phyloP scores from a whole-genome alignment of 2,329 filamentous ascomycete species.

The Monilinia fructicola region DNA sequence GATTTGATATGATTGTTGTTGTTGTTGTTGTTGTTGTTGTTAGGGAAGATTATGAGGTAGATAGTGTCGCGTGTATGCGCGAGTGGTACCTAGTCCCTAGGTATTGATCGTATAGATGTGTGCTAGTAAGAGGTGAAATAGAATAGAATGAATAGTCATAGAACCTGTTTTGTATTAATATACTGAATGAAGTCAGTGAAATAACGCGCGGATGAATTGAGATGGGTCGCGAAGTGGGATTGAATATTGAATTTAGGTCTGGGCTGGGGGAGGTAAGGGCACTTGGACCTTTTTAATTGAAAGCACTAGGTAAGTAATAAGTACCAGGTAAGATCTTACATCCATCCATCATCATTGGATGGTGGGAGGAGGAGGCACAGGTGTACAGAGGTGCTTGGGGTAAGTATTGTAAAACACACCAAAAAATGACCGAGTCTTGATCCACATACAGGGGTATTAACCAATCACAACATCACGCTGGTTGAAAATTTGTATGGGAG shows the following conservation, averaged over 20 bases:
- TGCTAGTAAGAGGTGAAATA: background rate
- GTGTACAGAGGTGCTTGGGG: no score
- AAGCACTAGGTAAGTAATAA: conserved; percentile 17
- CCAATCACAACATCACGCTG: no score
- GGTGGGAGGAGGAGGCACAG: no score
- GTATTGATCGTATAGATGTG: background rate
- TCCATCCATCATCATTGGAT: no score
- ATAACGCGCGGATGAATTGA: conserved; percentile 23
- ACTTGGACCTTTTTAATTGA: conserved; percentile 18
- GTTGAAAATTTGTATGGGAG: no score
- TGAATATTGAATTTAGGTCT: conserved; percentile 17
- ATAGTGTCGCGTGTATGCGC: background rate
- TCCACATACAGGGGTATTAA: no score
- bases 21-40: conserved; percentile 17
- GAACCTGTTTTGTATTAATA: conserved; percentile 16
- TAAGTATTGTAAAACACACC: no score
- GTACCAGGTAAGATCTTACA: background rate
- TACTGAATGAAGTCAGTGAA: background rate
- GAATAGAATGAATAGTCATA: background rate
- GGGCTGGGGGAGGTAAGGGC: conserved; percentile 2
- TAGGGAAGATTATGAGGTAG: background rate
- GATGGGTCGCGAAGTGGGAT: conserved; percentile 19
- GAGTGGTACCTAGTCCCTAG: no score
- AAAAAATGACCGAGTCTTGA: no score
- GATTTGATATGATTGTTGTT: conserved; percentile 11